These are phyloP conservation scores for Rhynchosporium secalis DNA, from an alignment of 2,329 filamentous ascomycete species.

Conservation along the genomic window DNA sequence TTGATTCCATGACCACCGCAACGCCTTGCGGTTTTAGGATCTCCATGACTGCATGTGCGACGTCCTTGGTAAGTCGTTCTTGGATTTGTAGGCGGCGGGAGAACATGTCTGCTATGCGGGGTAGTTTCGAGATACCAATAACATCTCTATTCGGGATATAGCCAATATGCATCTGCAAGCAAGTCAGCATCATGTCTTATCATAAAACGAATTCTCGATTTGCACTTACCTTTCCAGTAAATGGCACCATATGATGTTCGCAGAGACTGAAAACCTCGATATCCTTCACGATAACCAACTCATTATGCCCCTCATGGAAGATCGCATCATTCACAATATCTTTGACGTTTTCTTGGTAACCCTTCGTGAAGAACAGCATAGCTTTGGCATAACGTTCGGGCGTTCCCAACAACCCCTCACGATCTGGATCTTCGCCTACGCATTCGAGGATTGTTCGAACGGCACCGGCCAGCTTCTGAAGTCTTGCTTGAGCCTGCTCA, in stretches of 20 bases:
- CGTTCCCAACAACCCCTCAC: slow-evolving; percentile 64
- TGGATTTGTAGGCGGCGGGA: slow-evolving; percentile 90
- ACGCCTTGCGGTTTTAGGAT: slow-evolving; percentile 92
- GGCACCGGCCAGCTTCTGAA: slow-evolving; percentile 60
- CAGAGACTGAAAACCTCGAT: slow-evolving; percentile 94
- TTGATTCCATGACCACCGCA: slow-evolving; percentile 95
- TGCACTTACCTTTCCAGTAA: slow-evolving; percentile 77
- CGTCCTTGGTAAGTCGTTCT: slow-evolving; percentile 93
- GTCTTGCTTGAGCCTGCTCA: slow-evolving; percentile 51
- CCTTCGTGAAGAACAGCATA: slow-evolving; percentile 93
- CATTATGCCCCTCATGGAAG: slow-evolving; percentile 95
- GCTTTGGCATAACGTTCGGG: slow-evolving; percentile 92
- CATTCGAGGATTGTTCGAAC: slow-evolving; percentile 68
- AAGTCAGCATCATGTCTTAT: background rate
- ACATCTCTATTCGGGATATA: slow-evolving; percentile 93
- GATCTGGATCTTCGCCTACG: slow-evolving; percentile 66
- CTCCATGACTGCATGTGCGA: slow-evolving; percentile 90
- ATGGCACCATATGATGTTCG: slow-evolving; percentile 96
- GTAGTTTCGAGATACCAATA: slow-evolving; percentile 92
- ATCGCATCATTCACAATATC: slow-evolving; percentile 92
- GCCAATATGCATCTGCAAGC: slow-evolving; percentile 87
- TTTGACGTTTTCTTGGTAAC: slow-evolving; percentile 90
- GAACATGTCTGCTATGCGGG: slow-evolving; percentile 96
- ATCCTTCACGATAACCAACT: slow-evolving; percentile 96
- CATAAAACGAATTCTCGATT: background rate